These are phyloP conservation scores for Limonomyces culmigenus DNA, from an alignment of 1,284 basidiomycete species.

Conservation along the genomic window DNA sequence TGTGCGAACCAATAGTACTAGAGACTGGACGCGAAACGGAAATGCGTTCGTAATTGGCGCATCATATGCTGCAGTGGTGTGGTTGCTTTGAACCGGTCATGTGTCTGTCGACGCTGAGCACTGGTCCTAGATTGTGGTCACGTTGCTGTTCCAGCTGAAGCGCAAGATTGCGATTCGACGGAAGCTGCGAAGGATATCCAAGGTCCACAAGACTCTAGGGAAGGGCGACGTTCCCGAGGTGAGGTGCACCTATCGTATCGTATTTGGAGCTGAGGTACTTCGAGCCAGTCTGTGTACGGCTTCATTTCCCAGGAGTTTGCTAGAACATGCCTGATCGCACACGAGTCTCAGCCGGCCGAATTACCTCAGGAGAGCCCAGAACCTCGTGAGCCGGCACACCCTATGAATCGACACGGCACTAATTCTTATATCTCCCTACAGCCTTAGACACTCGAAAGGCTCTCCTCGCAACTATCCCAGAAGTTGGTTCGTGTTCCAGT, in stretches of 20 bases:
- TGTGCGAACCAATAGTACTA: background rate
- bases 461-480: slow-evolving; percentile 46
- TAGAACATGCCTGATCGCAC: slow-evolving; percentile 58
- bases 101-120: background rate
- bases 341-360: slow-evolving; percentile 60
- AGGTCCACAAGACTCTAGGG: slow-evolving; percentile 43
- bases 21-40: background rate
- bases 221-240: slow-evolving; percentile 61
- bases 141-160: slow-evolving; percentile 45
- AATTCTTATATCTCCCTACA: too few relatives aligned
- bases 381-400: too few relatives aligned
- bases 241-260: slow-evolving; percentile 10
- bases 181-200: slow-evolving; percentile 54
- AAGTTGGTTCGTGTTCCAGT: slow-evolving; percentile 32
- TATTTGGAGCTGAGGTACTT: slow-evolving; percentile 1
- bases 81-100: background rate
- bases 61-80: background rate
- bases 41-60: background rate
- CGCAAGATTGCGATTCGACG: slow-evolving; percentile 45
- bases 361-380: slow-evolving; percentile 72
- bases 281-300: slow-evolving; percentile 42
- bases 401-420: too few relatives aligned
- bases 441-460: slow-evolving; percentile 47
- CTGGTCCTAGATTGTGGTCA: slow-evolving; percentile 31
- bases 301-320: slow-evolving; percentile 69